Percentiles rank a stretch among this genome's conserved stretches.
These are phyloP conservation scores for Eutypella sp. DNA, from an alignment of 2,329 filamentous ascomycete species.

Conservation along the genomic window DNA sequence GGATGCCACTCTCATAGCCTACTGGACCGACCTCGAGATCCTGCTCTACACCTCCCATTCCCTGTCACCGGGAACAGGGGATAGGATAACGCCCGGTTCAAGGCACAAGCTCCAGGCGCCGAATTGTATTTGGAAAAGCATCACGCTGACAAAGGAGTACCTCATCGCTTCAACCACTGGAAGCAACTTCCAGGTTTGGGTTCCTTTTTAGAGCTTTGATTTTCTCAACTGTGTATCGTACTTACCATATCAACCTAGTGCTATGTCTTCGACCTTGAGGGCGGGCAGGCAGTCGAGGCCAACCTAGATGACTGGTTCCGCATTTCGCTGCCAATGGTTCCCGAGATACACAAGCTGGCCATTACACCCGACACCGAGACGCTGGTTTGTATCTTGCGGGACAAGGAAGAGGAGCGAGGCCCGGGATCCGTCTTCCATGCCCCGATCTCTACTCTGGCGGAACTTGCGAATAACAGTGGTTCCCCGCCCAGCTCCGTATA, in stretches of 20 bases:
- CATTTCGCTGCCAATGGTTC: conserved; percentile 8
- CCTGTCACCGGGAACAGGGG: conserved; percentile 3
- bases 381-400: conserved; percentile 17
- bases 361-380: conserved; percentile 14
- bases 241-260: conserved; percentile 7
- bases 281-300: conserved; percentile 12
- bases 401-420: conserved; percentile 10
- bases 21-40: conserved; percentile 25
- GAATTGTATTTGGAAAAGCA: conserved; percentile 16
- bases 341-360: conserved; percentile 11
- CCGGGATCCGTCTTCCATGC: conserved; percentile 8
- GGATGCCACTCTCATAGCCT: conserved; percentile 20
- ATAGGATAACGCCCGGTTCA: conserved; percentile 2
- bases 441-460: conserved; percentile 3
- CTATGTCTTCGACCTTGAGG: conserved; percentile 18
- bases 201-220: background rate
- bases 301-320: conserved; percentile 10
- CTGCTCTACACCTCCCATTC: conserved; percentile 21
- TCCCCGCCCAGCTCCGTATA: background rate
- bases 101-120: conserved; percentile 8
- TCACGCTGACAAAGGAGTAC: conserved; percentile 13
- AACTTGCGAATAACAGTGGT: background rate
- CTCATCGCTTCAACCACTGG: conserved; percentile 19
- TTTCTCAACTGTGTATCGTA: background rate
- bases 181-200: conserved; percentile 10